Evolutionary conservation across 257 asterid genomes (phyloP).

Genomic region (Lantana camara): DNA sequence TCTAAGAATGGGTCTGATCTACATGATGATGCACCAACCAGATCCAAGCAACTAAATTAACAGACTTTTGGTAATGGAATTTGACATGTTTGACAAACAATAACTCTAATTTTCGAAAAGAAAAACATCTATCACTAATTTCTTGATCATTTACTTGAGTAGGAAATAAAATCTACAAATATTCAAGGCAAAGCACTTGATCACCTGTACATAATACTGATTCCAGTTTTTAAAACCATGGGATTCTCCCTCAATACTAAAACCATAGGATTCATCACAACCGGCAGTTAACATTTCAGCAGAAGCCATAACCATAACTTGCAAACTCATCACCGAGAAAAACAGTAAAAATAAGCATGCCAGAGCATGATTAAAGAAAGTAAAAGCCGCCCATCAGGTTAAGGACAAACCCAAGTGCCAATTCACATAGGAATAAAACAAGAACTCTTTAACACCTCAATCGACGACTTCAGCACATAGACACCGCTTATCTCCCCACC

Average conservation of each 20-base stretch:
- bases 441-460: conserved; percentile 9
- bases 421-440: conserved; percentile 22
- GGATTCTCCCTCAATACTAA: not conserved
- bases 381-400: not conserved
- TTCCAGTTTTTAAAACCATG: not conserved
- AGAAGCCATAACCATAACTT: conserved; percentile 11
- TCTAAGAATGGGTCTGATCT: conserved; percentile 1
- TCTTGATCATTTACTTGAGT: conserved; percentile 9
- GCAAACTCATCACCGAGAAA: not conserved
- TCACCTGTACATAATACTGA: conserved; percentile 14
- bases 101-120: not conserved
- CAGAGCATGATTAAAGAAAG: not conserved
- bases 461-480: not conserved
- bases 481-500: conserved; percentile 16
- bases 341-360: conserved; percentile 13
- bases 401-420: conserved; percentile 5
- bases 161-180: not conserved
- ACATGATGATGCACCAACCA: not conserved
- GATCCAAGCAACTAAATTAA: not conserved
- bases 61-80: not conserved
- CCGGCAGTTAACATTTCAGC: conserved; percentile 5
- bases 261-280: conserved; percentile 14
- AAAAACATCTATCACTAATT: not conserved
- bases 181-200: conserved; percentile 1
- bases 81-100: not conserved